Base-by-base conservation (phyloP, 805 yeast genomes). In the Wickerhamiella alocasiicola region DNA sequence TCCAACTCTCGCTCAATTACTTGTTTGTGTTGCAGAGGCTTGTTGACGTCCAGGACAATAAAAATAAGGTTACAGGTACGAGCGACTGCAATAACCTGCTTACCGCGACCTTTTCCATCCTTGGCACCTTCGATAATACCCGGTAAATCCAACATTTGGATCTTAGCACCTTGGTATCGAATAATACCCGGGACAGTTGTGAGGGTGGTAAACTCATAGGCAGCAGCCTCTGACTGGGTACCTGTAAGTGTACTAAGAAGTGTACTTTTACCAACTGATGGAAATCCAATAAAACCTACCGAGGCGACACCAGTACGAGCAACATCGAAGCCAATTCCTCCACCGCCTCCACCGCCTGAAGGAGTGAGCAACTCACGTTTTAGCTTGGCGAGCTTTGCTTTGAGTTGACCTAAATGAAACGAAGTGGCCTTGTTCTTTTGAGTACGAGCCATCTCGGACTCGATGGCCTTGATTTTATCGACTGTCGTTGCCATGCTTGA, bases 51-150 rank as follows among this genome's bases (percentile, higher is more conserved):
- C 55, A 91, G 67, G 3, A 91, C 94, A 57, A 91, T 82, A 61
- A 91, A 91, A 38, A 91, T 72, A 54, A 91, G 67, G 59, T 91
- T 87, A 59, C 95, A 93, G 2, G 96, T 84, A 63, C 98, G 74
- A n/a, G 97, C 97, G 45, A 91, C 98, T 2, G 98, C 98, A 63
- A 91, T 91, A 42, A 91, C 98, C 64, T 91, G 98, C 56, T 94
- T 74, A 53, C 98, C 97, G 64, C 98, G 77, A 57, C 98, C 98
- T 60, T 85, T 85, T 55, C 97, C 97, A 57, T 84, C 95, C 44
- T 91, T 74, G n/a, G 97, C 97, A 47, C 97, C 97, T 59, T 83
- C 84, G 43, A 88, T 88, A 52, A 88, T 88, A 59, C 98, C 98
- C 1, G 98, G 98, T 39, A 88, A 65, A 70, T 88, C 98, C 31